phyloP scores from a whole-genome alignment of 805 yeast species.

The Clavispora carvajalis region DNA sequence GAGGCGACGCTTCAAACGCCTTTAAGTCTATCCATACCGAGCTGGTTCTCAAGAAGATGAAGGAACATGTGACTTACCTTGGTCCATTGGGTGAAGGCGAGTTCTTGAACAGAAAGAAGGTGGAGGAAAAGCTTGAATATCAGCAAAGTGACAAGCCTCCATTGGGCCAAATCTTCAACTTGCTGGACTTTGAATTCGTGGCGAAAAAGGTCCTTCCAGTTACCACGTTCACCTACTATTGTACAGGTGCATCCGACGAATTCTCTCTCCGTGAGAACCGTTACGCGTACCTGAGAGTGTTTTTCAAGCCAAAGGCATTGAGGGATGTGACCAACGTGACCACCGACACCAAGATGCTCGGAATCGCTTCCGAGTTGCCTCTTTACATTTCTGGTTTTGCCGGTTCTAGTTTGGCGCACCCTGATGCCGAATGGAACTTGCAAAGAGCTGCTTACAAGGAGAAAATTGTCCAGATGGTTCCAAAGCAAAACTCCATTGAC shows the following conservation, averaged over 20 bases:
- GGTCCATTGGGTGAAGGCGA: slow-evolving; percentile 4
- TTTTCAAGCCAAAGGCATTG: slow-evolving; percentile 3
- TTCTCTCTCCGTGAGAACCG: slow-evolving; percentile 3
- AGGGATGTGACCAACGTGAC: slow-evolving; percentile 1
- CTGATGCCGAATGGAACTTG: slow-evolving; percentile 4
- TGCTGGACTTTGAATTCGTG: slow-evolving; percentile 6
- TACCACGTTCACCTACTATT: slow-evolving; percentile 3
- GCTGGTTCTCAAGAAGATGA: slow-evolving; percentile 3
- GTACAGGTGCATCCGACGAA: slow-evolving; percentile 4
- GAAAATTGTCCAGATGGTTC: slow-evolving; percentile 4
- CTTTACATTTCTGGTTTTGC: slow-evolving; percentile 6
- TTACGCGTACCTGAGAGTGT: slow-evolving; percentile 4
- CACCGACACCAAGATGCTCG: slow-evolving; percentile 2
- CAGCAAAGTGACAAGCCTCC: slow-evolving; percentile 1
- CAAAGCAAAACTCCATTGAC: slow-evolving; percentile 2
- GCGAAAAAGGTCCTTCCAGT: slow-evolving; percentile 3
- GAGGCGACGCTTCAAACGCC: slow-evolving; percentile 1
- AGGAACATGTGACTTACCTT: slow-evolving; percentile 3
- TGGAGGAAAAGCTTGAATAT: neutral
- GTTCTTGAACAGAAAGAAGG: neutral
- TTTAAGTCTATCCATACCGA: slow-evolving; percentile 1
- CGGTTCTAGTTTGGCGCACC: slow-evolving; percentile 3
- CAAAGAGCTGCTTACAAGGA: slow-evolving; percentile 4
- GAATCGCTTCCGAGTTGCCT: slow-evolving; percentile 1
- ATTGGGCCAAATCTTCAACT: slow-evolving; percentile 3